Evolutionary conservation across 306 rosid genomes (phyloP), one percentile per base, ranked within the genome.

Genomic region (Rosa persica): DNA sequence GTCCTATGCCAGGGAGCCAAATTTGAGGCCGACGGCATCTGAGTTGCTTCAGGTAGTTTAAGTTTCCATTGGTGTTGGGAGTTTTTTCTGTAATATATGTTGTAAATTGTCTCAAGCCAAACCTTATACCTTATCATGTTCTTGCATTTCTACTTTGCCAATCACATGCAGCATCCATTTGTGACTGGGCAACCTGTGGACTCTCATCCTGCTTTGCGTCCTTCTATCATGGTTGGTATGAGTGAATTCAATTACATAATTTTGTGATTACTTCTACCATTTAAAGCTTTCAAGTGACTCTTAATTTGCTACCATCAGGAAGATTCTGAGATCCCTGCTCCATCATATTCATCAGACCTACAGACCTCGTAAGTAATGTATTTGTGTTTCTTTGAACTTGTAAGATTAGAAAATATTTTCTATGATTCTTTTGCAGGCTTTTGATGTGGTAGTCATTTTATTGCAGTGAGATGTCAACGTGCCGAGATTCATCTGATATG

Each of bases 31-130:
- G 22, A 79, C 89, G 65, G 97, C 99, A 85, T 85, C 97, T 65
- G 98, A 91, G 81, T 87, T 96, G 73, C 90, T 96, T 71, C 95
- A 93, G 99, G 99, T 96, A 79, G 82, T 80, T 81, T 73, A 86
- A 49, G 70, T 25, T 42, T 75, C 30, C 12, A 76, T 52, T 57
- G 40, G 12, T 65, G 57, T 80, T 79, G 42, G 23, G 57, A 47
- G 38, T 55, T 67, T 71, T 48, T 49, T 71, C 67, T 66, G 55
- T 76, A 43, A 46, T 73, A 64, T 43, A 65, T 79, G 40, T 58
- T 66, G 62, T 76, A 70, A 39, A 68, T 74, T 15, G 11, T 48
- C 49, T 42, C 76, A 70, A 38, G 72, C 61, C 77, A 76, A 36
- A 40, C 83, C 52, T 74, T 75, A 9, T 34, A 75, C 58, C 75